phyloP scores from a whole-genome alignment of 169 alveolate genomes.

The Cryptosporidium viatorum region DNA sequence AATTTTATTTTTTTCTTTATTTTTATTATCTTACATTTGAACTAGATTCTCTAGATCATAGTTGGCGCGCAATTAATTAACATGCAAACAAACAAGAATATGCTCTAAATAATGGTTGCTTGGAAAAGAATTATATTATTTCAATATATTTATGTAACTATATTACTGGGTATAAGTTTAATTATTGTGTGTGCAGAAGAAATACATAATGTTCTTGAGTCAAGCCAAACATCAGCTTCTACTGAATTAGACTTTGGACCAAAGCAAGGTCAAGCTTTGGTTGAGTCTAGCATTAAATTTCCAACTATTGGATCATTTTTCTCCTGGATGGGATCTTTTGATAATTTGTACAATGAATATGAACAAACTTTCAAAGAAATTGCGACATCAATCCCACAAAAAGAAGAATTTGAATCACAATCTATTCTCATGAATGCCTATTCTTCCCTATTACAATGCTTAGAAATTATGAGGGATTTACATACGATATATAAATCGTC shows the following conservation, averaged over 20 bases:
- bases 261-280: neutral
- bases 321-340: conserved; percentile 4
- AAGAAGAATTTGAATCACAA: neutral
- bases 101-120: neutral
- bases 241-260: neutral
- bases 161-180: neutral
- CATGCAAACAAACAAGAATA: neutral
- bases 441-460: conserved; percentile 1
- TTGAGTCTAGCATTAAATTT: neutral
- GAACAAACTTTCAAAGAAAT: neutral
- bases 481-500: neutral
- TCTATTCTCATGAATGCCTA: neutral
- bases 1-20: neutral
- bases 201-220: neutral
- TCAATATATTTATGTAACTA: neutral
- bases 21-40: neutral
- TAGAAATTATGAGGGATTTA: neutral
- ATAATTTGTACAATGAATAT: neutral
- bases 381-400: neutral
- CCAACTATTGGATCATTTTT: conserved; percentile 14
- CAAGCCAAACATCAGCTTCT: neutral
- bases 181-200: neutral
- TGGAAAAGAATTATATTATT: neutral
- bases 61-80: conserved; percentile 4
- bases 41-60: conserved; percentile 13